Evolutionary conservation across 208 protist species (phyloP).

Genomic region (Porcisia deanei): DNA sequence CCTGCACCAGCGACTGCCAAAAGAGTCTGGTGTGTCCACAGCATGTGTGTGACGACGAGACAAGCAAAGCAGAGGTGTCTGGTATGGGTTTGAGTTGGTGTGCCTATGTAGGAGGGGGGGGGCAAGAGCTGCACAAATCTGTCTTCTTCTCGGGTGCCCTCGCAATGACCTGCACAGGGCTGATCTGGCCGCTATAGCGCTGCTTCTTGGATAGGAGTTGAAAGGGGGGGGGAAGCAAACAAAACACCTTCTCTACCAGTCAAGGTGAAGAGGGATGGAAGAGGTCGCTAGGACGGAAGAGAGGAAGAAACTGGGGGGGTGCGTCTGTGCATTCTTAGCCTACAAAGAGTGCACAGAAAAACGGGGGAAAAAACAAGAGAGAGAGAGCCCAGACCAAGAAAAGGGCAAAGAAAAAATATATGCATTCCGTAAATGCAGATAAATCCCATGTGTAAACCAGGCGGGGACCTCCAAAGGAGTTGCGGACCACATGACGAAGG

Average conservation of each 20-base stretch:
- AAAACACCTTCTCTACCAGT: no score
- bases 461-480: neutral
- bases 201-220: neutral
- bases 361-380: neutral
- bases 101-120: neutral
- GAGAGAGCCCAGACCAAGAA: neutral
- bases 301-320: no score
- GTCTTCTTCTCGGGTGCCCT: no score
- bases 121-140: neutral
- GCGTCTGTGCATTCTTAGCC: no score
- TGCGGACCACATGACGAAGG: neutral
- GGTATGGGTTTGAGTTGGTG: neutral
- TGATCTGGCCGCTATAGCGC: no score
- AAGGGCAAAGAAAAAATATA: no score
- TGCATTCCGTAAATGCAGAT: no score
- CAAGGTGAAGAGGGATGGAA: no score
- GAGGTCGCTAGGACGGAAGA: no score
- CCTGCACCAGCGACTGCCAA: conserved; percentile 16
- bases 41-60: neutral
- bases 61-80: neutral
- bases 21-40: conserved; percentile 8
- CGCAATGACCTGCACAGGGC: neutral
- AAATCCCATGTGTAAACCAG: neutral
- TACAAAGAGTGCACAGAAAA: neutral
- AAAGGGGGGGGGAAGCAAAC: neutral